A percentile compares a stretch with the other conserved stretches of the same genome.
These are phyloP conservation scores for Saccharomycopsis fermentans DNA, from an alignment of 805 yeast genomes.

Conservation along the genomic window DNA sequence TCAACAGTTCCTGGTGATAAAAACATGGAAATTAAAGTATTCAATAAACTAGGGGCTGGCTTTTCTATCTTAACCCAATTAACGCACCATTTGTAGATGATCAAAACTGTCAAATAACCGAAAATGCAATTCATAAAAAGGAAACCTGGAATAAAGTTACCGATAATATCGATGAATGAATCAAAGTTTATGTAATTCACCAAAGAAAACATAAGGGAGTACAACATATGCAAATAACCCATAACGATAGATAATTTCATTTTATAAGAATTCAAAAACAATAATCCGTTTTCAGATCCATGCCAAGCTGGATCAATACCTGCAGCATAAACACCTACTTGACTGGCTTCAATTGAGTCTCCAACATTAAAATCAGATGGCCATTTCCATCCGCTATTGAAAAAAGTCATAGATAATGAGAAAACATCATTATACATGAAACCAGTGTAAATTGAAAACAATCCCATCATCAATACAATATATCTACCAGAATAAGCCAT, in stretches of 20 bases:
- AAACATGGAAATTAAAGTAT: slow-evolving; percentile 70
- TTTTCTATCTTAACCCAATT: slow-evolving; percentile 56
- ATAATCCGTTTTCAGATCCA: slow-evolving; percentile 62
- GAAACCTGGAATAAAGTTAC: slow-evolving; percentile 65
- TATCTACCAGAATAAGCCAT: slow-evolving; percentile 70
- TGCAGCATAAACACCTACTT: slow-evolving; percentile 43
- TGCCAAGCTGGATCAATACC: slow-evolving; percentile 74
- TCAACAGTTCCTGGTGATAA: slow-evolving; percentile 62
- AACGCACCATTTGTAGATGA: slow-evolving; percentile 63
- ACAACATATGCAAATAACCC: slow-evolving; percentile 70
- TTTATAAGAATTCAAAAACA: slow-evolving; percentile 65
- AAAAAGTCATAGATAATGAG: slow-evolving; percentile 59
- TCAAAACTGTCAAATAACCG: slow-evolving; percentile 58
- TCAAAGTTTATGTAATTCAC: slow-evolving; percentile 51
- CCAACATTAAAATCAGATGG: slow-evolving; percentile 41
- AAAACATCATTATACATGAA: slow-evolving; percentile 63
- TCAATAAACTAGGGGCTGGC: slow-evolving; percentile 63
- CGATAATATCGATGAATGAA: slow-evolving; percentile 54
- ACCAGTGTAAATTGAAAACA: slow-evolving; percentile 66
- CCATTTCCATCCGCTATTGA: slow-evolving; percentile 65
- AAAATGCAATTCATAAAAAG: slow-evolving; percentile 69
- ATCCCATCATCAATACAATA: slow-evolving; percentile 59
- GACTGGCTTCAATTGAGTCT: slow-evolving; percentile 37
- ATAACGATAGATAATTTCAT: slow-evolving; percentile 68
- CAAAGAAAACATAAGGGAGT: slow-evolving; percentile 57